These are phyloP conservation scores for Glycine latifolia DNA, from an alignment of 306 rosid species.

Conservation along the genomic window DNA sequence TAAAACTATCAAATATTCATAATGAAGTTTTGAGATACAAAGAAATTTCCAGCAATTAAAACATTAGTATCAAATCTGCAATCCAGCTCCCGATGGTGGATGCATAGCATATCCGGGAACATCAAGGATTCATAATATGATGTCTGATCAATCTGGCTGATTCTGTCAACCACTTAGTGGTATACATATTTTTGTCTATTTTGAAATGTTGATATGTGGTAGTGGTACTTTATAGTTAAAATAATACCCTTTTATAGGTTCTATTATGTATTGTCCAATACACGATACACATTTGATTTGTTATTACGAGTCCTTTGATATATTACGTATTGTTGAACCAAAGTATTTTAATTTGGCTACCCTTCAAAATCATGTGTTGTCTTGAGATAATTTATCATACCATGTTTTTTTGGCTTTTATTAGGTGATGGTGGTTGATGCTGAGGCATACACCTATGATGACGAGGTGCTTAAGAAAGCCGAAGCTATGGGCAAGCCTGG, in stretches of 20 bases:
- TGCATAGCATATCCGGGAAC: constrained; percentile 16
- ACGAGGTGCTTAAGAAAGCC: constrained; percentile 93
- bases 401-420: constrained; percentile 1
- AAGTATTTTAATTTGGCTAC: too few species aligned
- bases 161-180: too few species aligned
- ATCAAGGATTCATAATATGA: too few species aligned
- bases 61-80: background rate
- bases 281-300: background rate
- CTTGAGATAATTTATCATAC: background rate
- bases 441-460: constrained; percentile 91
- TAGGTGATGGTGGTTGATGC: constrained; percentile 80
- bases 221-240: too few species aligned
- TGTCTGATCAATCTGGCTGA: too few species aligned
- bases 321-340: too few species aligned
- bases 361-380: background rate
- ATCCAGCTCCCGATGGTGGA: background rate
- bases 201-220: too few species aligned
- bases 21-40: constrained; percentile 12
- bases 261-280: background rate
- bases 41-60: constrained; percentile 1
- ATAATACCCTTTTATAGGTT: too few species aligned
- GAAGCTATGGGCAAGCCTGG: constrained; percentile 97
- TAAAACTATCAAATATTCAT: background rate
- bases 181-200: too few species aligned
- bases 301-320: too few species aligned